Percentiles rank a stretch among this genome's conserved stretches.
These are phyloP conservation scores for Curvularia verruculosa DNA, from an alignment of 2,329 filamentous ascomycete species.

Conservation along the genomic window DNA sequence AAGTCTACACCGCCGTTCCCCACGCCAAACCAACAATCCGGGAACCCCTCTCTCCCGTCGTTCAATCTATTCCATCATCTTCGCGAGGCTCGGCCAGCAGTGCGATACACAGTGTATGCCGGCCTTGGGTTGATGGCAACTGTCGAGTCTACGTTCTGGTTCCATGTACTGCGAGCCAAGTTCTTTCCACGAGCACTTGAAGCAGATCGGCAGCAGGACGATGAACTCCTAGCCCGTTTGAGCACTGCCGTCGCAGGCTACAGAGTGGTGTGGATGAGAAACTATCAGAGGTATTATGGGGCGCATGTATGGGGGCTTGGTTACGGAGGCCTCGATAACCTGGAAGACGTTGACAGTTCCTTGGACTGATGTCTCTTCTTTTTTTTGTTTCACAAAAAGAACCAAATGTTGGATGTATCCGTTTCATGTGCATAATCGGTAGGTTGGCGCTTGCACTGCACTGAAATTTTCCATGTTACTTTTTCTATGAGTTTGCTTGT, in stretches of 20 bases:
- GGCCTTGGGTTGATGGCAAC: constrained; percentile 30
- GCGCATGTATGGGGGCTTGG: constrained; percentile 30
- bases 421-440: not conserved
- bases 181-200: constrained; percentile 29
- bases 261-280: constrained; percentile 24
- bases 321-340: constrained; percentile 20
- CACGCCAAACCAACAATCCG: not conserved
- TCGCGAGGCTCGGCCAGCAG: constrained; percentile 15
- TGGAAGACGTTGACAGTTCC: constrained; percentile 3
- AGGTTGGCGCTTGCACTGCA: not conserved
- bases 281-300: constrained; percentile 28
- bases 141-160: constrained; percentile 40
- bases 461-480: not conserved
- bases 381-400: not conserved
- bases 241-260: constrained; percentile 17
- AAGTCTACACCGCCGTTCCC: not conserved
- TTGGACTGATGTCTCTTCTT: not conserved
- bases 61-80: constrained; percentile 30
- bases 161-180: constrained; percentile 32
- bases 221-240: constrained; percentile 19
- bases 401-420: not conserved
- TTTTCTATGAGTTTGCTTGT: not conserved
- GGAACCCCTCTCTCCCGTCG: constrained; percentile 11
- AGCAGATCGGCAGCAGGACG: constrained; percentile 23
- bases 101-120: constrained; percentile 35